Base-by-base conservation (phyloP, 1,284 basidiomycete genomes). In the Neotropicomus parvogracilis region DNA sequence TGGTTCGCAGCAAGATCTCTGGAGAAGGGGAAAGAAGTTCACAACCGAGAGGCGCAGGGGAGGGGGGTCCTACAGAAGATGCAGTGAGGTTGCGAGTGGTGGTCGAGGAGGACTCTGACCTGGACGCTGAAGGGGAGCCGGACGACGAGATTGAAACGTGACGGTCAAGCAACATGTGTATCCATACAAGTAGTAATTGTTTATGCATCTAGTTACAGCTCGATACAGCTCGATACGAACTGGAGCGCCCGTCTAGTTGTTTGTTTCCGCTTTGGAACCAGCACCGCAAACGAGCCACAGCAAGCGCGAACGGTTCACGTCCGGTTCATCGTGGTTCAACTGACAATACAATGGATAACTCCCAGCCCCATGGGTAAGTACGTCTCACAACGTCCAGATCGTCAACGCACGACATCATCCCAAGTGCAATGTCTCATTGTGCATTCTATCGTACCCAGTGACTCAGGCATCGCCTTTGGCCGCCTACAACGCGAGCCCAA, bases 41-140 rank as follows among this genome's bases (percentile, higher is more conserved):
- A 19, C 46, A 40, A 14, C 40, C 29, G 4, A 33, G 21, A 11
- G n/a, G 26, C 7, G 16, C 14, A 14, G 48, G 38, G 19, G 28
- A 38, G 9, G 52, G 39, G 9, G 44, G 44, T 36, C 21, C 21
- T 19, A 40, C 34, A 13, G 53, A 49, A 21, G 45, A 40, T 16
- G 20, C 49, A 16, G 24, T n/a, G 17, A 42, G 8, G 4, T 7
- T 51, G 46, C 39, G 35, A 45, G 49, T 56, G 37, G 53, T 53
- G 26, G 54, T 53, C 42, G 58, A 57, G 39, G 58, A 56, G 44
- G 63, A 67, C 41, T 68, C 67, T 10, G 67, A 68, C 38, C 41
- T 70, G 50, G 70, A 70, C 54, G 69, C 71, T 12, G 68, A 70
- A 40, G 68, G 71, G 10, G 69, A 71, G 53, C 68, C 68, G 1